Evolutionary conservation across 2,329 filamentous ascomycete species (phyloP), one percentile per base, ranked within the genome.

Genomic region (Aspergillus glaucus): DNA sequence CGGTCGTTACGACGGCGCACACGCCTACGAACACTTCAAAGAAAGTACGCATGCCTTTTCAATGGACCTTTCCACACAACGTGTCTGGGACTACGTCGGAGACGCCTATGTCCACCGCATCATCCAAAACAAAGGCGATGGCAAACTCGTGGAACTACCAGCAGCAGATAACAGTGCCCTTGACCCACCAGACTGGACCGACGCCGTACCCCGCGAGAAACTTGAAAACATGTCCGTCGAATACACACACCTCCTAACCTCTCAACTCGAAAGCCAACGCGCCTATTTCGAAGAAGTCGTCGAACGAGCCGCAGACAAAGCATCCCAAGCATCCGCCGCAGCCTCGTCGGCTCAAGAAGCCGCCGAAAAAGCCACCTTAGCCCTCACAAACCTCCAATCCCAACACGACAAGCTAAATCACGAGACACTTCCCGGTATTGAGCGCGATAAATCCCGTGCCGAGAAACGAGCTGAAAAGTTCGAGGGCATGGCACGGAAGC

Each of bases 81-180:
- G 95, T 59, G 91, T 98, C 1, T 98, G 93, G 93, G 93, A 98
- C 69, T 98, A 98, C 56, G 88, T 88, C 0, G 90, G 88, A 4
- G 93, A 98, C 63, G 87, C 86, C 62, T 98, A 95, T 78, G 93
- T 97, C 44, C 93, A 98, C 69, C 85, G 93, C 8, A 81, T 97
- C 45, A 95, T 98, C 48, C 87, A 95, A 56, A 89, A 90, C 63
- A 95, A 96, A 72, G 85, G 88, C 8, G 90, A 95, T 65, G 88
- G 88, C 21, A 95, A 95, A 67, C 79, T 95, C 3, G 87, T 96
- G 15, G 92, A 97, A 67, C 77, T 96, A n/a, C 88, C 90, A 0
- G 79, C 79, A 2, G 73, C 77, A 51, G 74, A 72, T 62, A 55
- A 72, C 52, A 69, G 67, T 45, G 70, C 67, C 0, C 65, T 72